These are phyloP conservation scores for Penicillium sp. DNA, from an alignment of 2,329 filamentous ascomycete species.

Conservation along the genomic window DNA sequence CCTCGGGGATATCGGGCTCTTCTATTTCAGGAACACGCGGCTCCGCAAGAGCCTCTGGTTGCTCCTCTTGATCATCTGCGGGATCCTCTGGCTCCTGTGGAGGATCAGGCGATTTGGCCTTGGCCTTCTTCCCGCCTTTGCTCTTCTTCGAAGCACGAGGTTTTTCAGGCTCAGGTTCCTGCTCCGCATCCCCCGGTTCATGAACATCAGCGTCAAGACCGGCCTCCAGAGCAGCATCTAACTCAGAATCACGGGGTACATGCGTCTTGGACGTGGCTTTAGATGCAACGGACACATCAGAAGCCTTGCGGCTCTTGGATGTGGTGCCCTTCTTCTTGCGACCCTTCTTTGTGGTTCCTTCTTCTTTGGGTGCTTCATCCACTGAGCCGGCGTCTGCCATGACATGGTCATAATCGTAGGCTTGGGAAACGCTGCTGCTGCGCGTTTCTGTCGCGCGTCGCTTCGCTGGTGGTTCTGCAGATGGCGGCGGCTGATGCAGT, in stretches of 20 bases:
- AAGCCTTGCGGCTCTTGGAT: conserved; percentile 49
- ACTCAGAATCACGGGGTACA: conserved; percentile 58
- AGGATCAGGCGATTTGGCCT: conserved; percentile 14
- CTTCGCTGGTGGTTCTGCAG: conserved; percentile 49
- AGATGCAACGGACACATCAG: conserved; percentile 46
- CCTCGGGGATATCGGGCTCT: conserved; percentile 1
- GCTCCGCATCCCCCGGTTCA: conserved; percentile 39
- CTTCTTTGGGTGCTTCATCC: conserved; percentile 21
- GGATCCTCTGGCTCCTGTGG: conserved; percentile 7
- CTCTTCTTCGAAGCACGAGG: conserved; percentile 26
- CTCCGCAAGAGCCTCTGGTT: conserved; percentile 4
- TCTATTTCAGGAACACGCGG: neutral
- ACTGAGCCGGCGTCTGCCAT: conserved; percentile 28
- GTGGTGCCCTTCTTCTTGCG: conserved; percentile 39
- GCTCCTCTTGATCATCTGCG: conserved; percentile 8
- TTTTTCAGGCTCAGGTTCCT: conserved; percentile 13
- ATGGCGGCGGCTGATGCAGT: conserved; percentile 18
- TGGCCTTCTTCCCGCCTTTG: conserved; percentile 30
- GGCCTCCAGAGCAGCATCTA: conserved; percentile 62
- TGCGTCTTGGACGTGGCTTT: conserved; percentile 44
- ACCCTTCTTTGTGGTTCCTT: conserved; percentile 44
- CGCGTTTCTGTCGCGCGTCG: conserved; percentile 54
- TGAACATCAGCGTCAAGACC: conserved; percentile 57
- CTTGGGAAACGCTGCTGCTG: conserved; percentile 45
- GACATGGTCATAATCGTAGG: conserved; percentile 33